These are phyloP conservation scores for Tricholoma sp. DNA, from an alignment of 768 basidiomycete genomes.

Conservation along the genomic window DNA sequence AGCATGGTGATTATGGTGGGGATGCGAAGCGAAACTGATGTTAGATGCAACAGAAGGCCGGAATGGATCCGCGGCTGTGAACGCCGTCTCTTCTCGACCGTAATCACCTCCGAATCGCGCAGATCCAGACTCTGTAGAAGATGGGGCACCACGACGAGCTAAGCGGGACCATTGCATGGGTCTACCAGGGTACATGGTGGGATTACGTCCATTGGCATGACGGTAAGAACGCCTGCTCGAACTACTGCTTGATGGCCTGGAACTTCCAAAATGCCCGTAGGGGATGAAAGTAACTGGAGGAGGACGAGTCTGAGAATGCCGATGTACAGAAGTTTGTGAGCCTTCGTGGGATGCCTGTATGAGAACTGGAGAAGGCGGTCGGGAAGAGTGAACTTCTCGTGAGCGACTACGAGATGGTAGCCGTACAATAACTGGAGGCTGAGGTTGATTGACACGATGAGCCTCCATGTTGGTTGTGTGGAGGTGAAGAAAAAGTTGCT, in stretches of 20 bases:
- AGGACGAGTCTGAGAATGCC: not conserved
- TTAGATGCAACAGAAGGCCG: not conserved
- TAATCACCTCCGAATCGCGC: not conserved
- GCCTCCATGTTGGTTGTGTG: no score
- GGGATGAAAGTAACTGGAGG: not conserved
- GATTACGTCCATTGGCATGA: not conserved
- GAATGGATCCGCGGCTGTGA: constrained; percentile 13
- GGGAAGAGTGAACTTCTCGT: no score
- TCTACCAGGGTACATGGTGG: not conserved
- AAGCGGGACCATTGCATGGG: not conserved
- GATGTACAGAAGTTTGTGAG: not conserved
- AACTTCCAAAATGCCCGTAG: not conserved
- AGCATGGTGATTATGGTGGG: no score
- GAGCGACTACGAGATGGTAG: no score
- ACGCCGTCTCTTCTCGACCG: not conserved
- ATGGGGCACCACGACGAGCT: not conserved
- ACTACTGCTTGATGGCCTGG: no score
- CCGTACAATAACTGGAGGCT: no score
- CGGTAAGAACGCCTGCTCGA: not conserved
- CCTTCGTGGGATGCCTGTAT: not conserved
- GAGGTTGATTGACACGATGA: no score
- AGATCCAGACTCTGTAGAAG: not conserved
- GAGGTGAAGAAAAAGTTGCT: no score
- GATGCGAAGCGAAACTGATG: not conserved
- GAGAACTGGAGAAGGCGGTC: not conserved